Evolutionary conservation across 495 filamentous ascomycete species (phyloP), one percentile per base, ranked within the genome.

Genomic region (Hypoxylon fuscum): DNA sequence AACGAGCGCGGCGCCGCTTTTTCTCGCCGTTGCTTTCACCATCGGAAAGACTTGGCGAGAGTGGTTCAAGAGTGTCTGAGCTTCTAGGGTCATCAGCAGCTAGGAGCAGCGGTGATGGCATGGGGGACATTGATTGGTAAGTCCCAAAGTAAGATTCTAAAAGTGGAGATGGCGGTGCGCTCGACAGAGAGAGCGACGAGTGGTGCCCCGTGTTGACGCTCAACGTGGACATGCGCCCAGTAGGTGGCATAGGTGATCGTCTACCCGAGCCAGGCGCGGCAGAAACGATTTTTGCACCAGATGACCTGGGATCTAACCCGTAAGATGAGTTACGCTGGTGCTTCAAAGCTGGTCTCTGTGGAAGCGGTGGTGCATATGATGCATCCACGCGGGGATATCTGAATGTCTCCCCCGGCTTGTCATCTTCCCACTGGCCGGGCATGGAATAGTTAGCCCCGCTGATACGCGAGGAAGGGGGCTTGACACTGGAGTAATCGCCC

Each of bases 71-170:
- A 8, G 74, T 44, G 31, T 70, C 62, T 14, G 68, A 45, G 3
- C 40, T 55, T 66, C 70, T 59, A 57, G 75, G 66, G 50, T 72
- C 55, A 11, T 68, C 55, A 10, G 69, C 47, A 18, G 82, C 73
- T 1, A 82, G 75, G 22, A 85, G 73, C 29, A 83, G 77, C 0
- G 94, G 90, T 0, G 90, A 92, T 0, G 93, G 93, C 91, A 96
- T 95, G 1, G 95, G 94, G 1, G 93, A 96, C 64, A 97, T 91
- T 47, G 90, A 90, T 74, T 98, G 95, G 69, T 96, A 98, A 1
- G 93, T 96, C 5, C 95, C 95, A 55, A 87, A 88, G 75, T 98
- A 98, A 1, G 95, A 89, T 74, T 97, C 95, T 10, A 97, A 83
- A 14, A 97, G 79, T 0, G 95, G 95, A 55, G 90, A 95, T 7